phyloP scores from a whole-genome alignment of 2,329 filamentous ascomycete genomes.

The Paraphaeosphaeria sporulosa region DNA sequence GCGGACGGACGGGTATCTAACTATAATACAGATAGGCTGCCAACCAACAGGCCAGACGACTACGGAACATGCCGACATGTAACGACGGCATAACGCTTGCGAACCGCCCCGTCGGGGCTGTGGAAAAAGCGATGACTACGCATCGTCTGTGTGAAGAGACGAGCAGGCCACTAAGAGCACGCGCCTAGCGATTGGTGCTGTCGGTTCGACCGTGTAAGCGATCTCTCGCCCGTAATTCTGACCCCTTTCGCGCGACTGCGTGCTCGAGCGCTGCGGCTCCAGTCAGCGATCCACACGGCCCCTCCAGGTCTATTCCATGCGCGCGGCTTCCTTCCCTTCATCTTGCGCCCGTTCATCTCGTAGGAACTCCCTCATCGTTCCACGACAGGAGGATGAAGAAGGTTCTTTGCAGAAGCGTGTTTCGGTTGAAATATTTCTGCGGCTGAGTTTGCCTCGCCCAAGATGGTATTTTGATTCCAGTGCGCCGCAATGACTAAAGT shows the following conservation, averaged over 20 bases:
- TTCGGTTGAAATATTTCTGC: slow-evolving; percentile 19
- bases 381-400: background rate
- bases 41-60: background rate
- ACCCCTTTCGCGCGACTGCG: background rate
- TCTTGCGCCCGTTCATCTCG: background rate
- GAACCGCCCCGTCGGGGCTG: slow-evolving; percentile 4
- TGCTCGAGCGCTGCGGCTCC: background rate
- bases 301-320: background rate
- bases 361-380: background rate
- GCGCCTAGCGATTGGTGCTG: background rate
- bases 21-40: too few relatives aligned
- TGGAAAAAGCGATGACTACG: background rate
- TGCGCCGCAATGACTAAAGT: slow-evolving; percentile 6
- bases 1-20: background rate
- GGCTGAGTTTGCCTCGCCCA: slow-evolving; percentile 22
- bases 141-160: background rate
- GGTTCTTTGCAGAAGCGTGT: slow-evolving; percentile 1
- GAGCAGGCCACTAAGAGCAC: background rate
- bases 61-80: slow-evolving; percentile 4
- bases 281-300: background rate
- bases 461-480: slow-evolving; percentile 4
- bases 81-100: background rate
- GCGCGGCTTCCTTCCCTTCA: background rate
- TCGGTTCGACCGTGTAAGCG: background rate
- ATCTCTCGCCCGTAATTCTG: slow-evolving; percentile 11